A percentile compares a stretch with the other conserved stretches of the same genome.
These are phyloP conservation scores for Rhododendron ovatum DNA, from an alignment of 148 eudicot species.

Conservation along the genomic window DNA sequence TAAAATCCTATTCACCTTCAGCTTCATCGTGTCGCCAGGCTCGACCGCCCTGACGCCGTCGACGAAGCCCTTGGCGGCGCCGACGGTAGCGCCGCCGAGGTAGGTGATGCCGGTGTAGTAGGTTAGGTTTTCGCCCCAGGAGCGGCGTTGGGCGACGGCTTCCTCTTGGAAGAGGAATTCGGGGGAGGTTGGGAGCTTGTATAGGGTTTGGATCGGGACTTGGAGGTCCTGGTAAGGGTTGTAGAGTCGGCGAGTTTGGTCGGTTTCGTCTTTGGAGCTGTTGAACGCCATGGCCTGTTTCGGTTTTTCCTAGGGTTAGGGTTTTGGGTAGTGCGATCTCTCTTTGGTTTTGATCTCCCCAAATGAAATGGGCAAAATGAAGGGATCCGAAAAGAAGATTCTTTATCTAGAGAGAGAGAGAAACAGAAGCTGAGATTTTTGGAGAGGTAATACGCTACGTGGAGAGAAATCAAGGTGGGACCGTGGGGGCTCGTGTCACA, in stretches of 20 bases:
- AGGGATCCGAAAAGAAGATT: not conserved
- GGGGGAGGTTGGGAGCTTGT: constrained; percentile 77
- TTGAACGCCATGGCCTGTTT: not conserved
- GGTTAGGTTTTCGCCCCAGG: constrained; percentile 85
- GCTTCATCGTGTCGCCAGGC: constrained; percentile 57
- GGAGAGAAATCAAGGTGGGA: not conserved
- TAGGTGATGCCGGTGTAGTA: constrained; percentile 83
- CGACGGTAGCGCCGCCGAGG: constrained; percentile 54
- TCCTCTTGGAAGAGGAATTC: constrained; percentile 84
- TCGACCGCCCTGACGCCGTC: constrained; percentile 52
- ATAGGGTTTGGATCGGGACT: constrained; percentile 50
- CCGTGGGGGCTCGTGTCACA: not conserved
- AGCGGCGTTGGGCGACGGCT: constrained; percentile 62
- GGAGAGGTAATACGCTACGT: not conserved
- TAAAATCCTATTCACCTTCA: constrained; percentile 56
- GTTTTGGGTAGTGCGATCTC: not conserved
- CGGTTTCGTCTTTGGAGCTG: not conserved
- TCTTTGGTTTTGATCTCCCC: not conserved
- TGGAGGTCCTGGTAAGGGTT: constrained; percentile 75
- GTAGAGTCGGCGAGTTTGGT: constrained; percentile 50
- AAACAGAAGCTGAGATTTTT: not conserved
- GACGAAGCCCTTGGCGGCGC: constrained; percentile 54
- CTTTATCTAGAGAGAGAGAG: not conserved
- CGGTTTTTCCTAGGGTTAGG: not conserved
- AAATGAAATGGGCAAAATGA: no score